phyloP scores from a whole-genome alignment of 139 green algal species.

The Pycnococcus provasolii region DNA sequence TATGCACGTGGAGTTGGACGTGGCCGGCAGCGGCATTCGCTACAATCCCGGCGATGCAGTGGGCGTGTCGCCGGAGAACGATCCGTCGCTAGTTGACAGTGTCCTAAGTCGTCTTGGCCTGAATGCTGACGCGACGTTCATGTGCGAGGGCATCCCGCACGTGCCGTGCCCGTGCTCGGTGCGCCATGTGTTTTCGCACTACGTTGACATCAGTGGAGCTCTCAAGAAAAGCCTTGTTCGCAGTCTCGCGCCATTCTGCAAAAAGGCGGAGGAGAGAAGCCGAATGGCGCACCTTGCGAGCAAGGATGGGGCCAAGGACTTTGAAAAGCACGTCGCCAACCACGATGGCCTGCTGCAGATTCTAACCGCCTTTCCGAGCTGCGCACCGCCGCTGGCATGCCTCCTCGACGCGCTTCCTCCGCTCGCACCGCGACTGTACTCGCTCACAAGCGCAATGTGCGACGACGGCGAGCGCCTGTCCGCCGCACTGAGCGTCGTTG shows the following conservation, averaged over 20 bases:
- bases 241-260: constrained; percentile 73
- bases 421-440: constrained; percentile 77
- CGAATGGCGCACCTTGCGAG: constrained; percentile 51
- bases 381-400: constrained; percentile 51
- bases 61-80: constrained; percentile 67
- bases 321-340: constrained; percentile 48
- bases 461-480: constrained; percentile 18
- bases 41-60: constrained; percentile 75
- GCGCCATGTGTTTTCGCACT: constrained; percentile 45
- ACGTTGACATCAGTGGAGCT: constrained; percentile 57
- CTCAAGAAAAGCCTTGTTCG: constrained; percentile 70
- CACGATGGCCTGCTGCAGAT: constrained; percentile 62
- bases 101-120: constrained; percentile 45
- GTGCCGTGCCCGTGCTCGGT: constrained; percentile 64
- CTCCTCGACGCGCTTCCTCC: constrained; percentile 71
- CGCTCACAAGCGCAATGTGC: constrained; percentile 40
- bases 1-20: constrained; percentile 72
- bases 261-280: constrained; percentile 44
- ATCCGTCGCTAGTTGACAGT: constrained; percentile 41
- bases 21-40: constrained; percentile 50
- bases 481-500: constrained; percentile 55
- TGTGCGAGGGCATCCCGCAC: constrained; percentile 37
- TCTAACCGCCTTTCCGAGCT: constrained; percentile 58
- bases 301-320: constrained; percentile 39
- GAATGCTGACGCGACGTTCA: constrained; percentile 31